phyloP scores from a whole-genome alignment of 169 alveolate genomes.

The Neospora caninum region DNA sequence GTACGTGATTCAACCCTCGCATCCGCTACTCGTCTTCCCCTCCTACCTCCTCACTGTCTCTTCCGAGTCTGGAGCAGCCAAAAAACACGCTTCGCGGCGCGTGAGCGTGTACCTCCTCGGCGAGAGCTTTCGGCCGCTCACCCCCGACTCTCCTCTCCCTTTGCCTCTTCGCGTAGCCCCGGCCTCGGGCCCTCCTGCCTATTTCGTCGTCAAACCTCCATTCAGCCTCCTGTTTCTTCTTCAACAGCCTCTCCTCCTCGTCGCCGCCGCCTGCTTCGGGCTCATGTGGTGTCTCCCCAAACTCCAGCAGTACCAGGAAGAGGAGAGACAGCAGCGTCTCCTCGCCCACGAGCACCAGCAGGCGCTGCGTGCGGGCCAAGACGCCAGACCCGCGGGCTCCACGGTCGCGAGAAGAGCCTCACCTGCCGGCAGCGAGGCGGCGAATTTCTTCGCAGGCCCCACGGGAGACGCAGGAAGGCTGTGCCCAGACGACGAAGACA shows the following conservation, averaged over 20 bases:
- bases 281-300: slow-evolving; percentile 41
- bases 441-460: neutral
- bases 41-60: slow-evolving; percentile 4
- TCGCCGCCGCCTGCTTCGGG: neutral
- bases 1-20: slow-evolving; percentile 20
- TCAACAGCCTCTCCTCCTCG: slow-evolving; percentile 34
- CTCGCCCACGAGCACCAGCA: neutral
- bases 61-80: neutral
- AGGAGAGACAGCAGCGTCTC: slow-evolving; percentile 35
- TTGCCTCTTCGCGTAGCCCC: neutral
- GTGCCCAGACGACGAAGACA: neutral
- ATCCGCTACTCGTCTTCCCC: neutral
- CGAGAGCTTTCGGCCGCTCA: slow-evolving; percentile 24
- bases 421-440: neutral
- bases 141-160: neutral
- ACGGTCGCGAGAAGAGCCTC: neutral
- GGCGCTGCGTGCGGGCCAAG: neutral
- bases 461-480: neutral
- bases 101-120: neutral
- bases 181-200: neutral
- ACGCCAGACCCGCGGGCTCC: neutral
- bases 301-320: slow-evolving; percentile 26
- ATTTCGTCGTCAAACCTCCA: slow-evolving; percentile 15
- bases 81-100: neutral
- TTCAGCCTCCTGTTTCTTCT: slow-evolving; percentile 32